Evolutionary conservation across 495 filamentous ascomycete species (phyloP).

Genomic region (Aspergillus nanangensis): DNA sequence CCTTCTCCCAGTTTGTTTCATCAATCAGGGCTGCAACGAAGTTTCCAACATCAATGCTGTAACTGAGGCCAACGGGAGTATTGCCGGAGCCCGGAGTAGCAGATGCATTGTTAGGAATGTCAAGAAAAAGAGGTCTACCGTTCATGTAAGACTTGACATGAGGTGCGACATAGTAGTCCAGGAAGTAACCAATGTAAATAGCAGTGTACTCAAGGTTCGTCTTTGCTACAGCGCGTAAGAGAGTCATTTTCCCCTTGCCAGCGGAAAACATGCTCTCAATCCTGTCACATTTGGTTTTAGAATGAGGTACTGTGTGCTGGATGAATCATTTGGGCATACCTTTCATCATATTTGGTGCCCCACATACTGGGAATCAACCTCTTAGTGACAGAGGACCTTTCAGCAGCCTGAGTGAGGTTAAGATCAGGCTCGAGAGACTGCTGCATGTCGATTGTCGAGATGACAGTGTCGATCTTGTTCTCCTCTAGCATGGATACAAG

Average conservation of each 20-base stretch:
- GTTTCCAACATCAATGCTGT: too few species aligned
- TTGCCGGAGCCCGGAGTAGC: too few species aligned
- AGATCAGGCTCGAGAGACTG: background rate
- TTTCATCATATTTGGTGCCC: slow-evolving; percentile 4
- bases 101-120: too few species aligned
- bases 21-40: too few species aligned
- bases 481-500: slow-evolving; percentile 28
- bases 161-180: slow-evolving; percentile 38
- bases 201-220: slow-evolving; percentile 32
- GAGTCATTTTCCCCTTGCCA: background rate
- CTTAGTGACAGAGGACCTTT: slow-evolving; percentile 27
- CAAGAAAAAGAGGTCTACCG: too few species aligned
- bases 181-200: slow-evolving; percentile 32
- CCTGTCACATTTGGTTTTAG: background rate
- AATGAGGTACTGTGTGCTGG: background rate
- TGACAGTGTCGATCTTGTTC: slow-evolving; percentile 36
- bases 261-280: background rate
- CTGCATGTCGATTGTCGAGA: slow-evolving; percentile 18
- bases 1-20: too few species aligned
- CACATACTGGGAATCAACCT: slow-evolving; percentile 27
- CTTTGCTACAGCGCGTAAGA: background rate
- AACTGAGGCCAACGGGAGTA: too few species aligned
- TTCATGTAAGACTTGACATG: too few species aligned
- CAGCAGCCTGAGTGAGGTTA: slow-evolving; percentile 33
- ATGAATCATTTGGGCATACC: slow-evolving; percentile 1